Conservation (phyloP, 1,284 basidiomycete genomes). For the Ceratorhiza oryzae-sativae region DNA sequence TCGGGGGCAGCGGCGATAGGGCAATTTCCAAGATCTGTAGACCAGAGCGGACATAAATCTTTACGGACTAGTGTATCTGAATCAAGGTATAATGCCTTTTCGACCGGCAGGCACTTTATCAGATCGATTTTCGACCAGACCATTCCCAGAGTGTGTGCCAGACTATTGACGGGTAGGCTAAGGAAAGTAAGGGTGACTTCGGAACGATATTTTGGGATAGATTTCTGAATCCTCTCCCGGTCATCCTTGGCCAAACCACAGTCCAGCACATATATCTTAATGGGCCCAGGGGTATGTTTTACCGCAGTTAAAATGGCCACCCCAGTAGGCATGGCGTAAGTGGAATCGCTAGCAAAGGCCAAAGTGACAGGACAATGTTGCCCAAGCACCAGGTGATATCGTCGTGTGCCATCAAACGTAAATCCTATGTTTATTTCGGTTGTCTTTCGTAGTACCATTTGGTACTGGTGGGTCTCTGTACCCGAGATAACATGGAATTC, state of each 20-base stretch:
- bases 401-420: slow-evolving; percentile 48
- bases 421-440: slow-evolving; percentile 64
- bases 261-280: slow-evolving; percentile 61
- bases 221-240: slow-evolving; percentile 50
- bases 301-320: slow-evolving; percentile 58
- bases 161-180: slow-evolving; percentile 49
- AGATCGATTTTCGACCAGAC: slow-evolving; percentile 63
- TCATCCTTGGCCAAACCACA: slow-evolving; percentile 55
- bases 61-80: slow-evolving; percentile 59
- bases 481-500: slow-evolving; percentile 56
- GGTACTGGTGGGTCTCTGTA: slow-evolving; percentile 52
- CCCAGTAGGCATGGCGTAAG: slow-evolving; percentile 59
- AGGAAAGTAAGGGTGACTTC: slow-evolving; percentile 56
- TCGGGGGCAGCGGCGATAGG: slow-evolving; percentile 58
- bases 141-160: slow-evolving; percentile 49
- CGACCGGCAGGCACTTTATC: slow-evolving; percentile 56
- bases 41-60: slow-evolving; percentile 57
- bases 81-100: slow-evolving; percentile 62
- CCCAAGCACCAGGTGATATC: slow-evolving; percentile 46
- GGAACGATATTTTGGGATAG: slow-evolving; percentile 45
- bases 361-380: slow-evolving; percentile 57
- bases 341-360: slow-evolving; percentile 55
- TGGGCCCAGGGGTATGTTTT: slow-evolving; percentile 52
- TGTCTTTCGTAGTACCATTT: slow-evolving; percentile 60
- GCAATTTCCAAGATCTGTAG: slow-evolving; percentile 54